phyloP scores from a whole-genome alignment of 1,284 basidiomycete species.

The Cryptococcus hybrid region DNA sequence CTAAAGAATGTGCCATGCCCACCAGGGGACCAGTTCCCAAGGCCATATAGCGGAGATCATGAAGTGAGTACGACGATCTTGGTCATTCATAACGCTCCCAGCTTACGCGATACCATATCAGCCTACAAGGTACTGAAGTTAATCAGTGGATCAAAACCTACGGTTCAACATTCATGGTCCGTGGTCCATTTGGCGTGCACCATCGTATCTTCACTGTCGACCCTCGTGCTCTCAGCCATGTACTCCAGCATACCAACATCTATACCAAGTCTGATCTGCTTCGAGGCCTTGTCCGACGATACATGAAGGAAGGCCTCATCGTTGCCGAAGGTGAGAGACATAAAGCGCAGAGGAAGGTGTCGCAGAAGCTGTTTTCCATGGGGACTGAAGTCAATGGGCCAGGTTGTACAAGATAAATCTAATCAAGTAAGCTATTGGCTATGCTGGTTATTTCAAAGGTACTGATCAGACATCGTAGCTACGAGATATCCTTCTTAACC shows the following conservation, averaged over 20 bases:
- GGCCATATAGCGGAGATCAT: slow-evolving; percentile 8
- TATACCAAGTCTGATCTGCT: slow-evolving; percentile 21
- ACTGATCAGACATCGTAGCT: slow-evolving; percentile 9
- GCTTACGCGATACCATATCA: not conserved
- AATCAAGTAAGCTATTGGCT: slow-evolving; percentile 16
- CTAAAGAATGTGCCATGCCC: slow-evolving; percentile 3
- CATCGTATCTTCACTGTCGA: slow-evolving; percentile 29
- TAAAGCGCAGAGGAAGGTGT: slow-evolving; percentile 20
- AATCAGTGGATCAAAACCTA: slow-evolving; percentile 12
- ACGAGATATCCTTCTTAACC: slow-evolving; percentile 15
- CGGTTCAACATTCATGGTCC: slow-evolving; percentile 20
- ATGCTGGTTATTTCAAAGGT: not conserved
- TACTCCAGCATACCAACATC: slow-evolving; percentile 17
- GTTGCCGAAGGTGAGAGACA: slow-evolving; percentile 29
- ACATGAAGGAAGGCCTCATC: slow-evolving; percentile 26
- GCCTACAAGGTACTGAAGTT: slow-evolving; percentile 2
- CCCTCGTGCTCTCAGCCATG: slow-evolving; percentile 20
- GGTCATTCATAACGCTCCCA: not conserved
- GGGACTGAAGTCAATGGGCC: slow-evolving; percentile 17
- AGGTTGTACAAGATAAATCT: slow-evolving; percentile 20
- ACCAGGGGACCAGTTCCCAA: not conserved
- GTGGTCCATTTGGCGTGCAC: slow-evolving; percentile 18
- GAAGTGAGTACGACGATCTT: slow-evolving; percentile 2
- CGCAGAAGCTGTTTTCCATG: too few species aligned
- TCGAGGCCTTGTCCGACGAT: slow-evolving; percentile 17